Evolutionary conservation across 2,329 filamentous ascomycete genomes (phyloP), one percentile per base, ranked within the genome.

Genomic region (Ophiosphaerella narmari): DNA sequence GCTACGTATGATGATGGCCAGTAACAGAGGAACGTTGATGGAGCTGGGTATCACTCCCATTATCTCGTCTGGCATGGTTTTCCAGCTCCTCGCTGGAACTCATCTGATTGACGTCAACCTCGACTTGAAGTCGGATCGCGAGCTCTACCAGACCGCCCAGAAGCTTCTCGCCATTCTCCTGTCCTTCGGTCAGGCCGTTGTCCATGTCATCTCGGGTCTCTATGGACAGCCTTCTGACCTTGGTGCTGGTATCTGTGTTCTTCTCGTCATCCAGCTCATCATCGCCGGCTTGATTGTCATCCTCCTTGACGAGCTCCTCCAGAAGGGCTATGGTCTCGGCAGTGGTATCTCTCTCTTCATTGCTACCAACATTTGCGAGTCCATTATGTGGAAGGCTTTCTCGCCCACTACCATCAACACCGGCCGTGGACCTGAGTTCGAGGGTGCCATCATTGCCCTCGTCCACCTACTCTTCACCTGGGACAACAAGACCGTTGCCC

Each of bases 21-120:
- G 91, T 88, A 99, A 99, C 78, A 87, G 92, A 72, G 92, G 92
- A 77, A 96, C 92, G 23, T 77, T 96, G 75, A 96, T 96, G 92
- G 92, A 96, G 74, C 74, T 96, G 80, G 91, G 92, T 82, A 81
- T 97, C 68, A 96, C 94, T 21, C 95, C 95, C 68, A 99, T 99
- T 78, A 97, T 99, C 80, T 97, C 94, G 54, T 97, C 94, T 33
- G 94, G 94, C 79, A 99, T 99, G 94, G 91, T 99, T 72, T 99
- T 99, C 86, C 94, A 99, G 87, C 92, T 99, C 72, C 90, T 99
- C 63, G 94, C 94, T 73, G 94, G 94, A 74, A 99, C 94, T 77
- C 94, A 99, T 85, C 89, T 97, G 81, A 97, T 99, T 79, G 94
- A 99, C 76, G 93, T 99, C 83, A 97, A 99, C 86, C 90, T 99